These are phyloP conservation scores for Schwanniomyces sp. DNA, from an alignment of 805 yeast species.

Conservation along the genomic window DNA sequence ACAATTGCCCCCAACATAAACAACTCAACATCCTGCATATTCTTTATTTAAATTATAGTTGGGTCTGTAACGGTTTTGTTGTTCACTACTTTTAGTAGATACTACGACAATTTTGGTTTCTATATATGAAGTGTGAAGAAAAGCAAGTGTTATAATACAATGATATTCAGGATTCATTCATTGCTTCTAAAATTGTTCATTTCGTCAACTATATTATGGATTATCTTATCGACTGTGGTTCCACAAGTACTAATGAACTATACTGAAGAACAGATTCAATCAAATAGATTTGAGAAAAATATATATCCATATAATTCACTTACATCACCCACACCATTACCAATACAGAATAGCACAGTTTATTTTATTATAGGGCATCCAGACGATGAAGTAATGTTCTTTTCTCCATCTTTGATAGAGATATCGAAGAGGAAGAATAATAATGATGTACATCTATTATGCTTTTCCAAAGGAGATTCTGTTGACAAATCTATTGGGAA, in stretches of 20 bases:
- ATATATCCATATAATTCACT: constrained; percentile 37
- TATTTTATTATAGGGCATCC: constrained; percentile 87
- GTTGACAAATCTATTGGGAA: constrained; percentile 68
- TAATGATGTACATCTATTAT: constrained; percentile 58
- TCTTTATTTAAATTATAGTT: not conserved
- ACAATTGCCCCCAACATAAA: not conserved
- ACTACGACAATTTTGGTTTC: not conserved
- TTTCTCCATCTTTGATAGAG: constrained; percentile 73
- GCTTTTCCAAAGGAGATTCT: constrained; percentile 73
- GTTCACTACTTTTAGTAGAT: not conserved
- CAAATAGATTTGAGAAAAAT: constrained; percentile 19
- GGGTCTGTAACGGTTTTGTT: not conserved
- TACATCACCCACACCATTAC: constrained; percentile 32
- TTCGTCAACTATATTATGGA: constrained; percentile 35
- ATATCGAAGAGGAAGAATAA: constrained; percentile 44
- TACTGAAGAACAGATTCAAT: constrained; percentile 25
- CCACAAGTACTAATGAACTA: constrained; percentile 37
- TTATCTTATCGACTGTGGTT: constrained; percentile 35
- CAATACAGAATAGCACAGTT: constrained; percentile 35
- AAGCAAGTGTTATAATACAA: not conserved
- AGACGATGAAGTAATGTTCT: constrained; percentile 98
- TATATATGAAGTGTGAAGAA: not conserved
- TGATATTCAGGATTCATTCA: constrained; percentile 7
- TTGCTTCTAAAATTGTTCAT: constrained; percentile 14
- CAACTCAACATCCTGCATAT: constrained; percentile 1